phyloP scores from a whole-genome alignment of 192 early-diverging fungal genomes.

The Linnemannia schmuckeri region DNA sequence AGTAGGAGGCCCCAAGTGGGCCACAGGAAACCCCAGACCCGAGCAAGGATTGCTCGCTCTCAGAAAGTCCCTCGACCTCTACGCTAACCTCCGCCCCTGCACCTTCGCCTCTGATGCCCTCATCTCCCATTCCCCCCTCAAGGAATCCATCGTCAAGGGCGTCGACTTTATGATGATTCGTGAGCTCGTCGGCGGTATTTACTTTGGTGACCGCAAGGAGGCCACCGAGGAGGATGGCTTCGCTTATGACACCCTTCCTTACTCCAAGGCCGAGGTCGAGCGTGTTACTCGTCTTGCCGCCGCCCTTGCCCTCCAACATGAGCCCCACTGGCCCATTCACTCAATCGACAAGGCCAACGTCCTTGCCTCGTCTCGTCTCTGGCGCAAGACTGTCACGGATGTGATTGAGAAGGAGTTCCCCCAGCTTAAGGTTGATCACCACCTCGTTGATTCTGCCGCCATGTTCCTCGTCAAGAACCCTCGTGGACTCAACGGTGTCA shows the following conservation, averaged over 20 bases:
- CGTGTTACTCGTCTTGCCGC: constrained; percentile 97
- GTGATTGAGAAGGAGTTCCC: constrained; percentile 93
- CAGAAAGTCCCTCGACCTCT: constrained; percentile 93
- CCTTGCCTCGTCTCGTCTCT: constrained; percentile 95
- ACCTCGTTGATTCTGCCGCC: constrained; percentile 96
- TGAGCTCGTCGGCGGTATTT: constrained; percentile 97
- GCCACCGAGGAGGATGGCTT: constrained; percentile 73
- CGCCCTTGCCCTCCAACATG: constrained; percentile 79
- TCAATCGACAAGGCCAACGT: constrained; percentile 99
- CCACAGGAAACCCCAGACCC: constrained; percentile 86
- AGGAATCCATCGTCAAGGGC: constrained; percentile 90
- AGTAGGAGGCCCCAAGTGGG: constrained; percentile 98
- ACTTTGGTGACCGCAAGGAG: constrained; percentile 95
- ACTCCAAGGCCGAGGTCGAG: constrained; percentile 90
- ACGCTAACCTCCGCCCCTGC: constrained; percentile 97
- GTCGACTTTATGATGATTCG: constrained; percentile 94
- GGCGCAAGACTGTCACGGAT: constrained; percentile 94
- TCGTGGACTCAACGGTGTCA: constrained; percentile 90
- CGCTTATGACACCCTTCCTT: constrained; percentile 95
- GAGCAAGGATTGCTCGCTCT: constrained; percentile 95
- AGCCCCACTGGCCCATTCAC: constrained; percentile 89
- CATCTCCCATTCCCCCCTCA: constrained; percentile 88
- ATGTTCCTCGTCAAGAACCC: constrained; percentile 98
- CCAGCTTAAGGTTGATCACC: constrained; percentile 85
- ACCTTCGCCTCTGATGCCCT: constrained; percentile 90